A percentile compares a stretch with the other conserved stretches of the same genome.
phyloP scores from a whole-genome alignment of 1,139 yeast species.

The Taiozyma sp. region DNA sequence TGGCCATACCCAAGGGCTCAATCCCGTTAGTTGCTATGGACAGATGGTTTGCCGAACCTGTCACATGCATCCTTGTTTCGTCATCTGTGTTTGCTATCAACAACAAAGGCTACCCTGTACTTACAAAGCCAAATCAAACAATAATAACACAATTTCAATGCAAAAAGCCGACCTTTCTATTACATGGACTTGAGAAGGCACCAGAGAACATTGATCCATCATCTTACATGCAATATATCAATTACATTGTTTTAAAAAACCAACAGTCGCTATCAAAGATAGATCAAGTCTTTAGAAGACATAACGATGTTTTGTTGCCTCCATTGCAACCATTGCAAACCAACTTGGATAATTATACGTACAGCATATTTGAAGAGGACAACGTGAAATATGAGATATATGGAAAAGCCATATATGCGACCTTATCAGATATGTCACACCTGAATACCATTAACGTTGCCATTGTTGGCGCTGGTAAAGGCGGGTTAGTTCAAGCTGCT shows the following conservation, averaged over 20 bases:
- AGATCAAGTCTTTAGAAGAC: constrained; percentile 30
- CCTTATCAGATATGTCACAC: constrained; percentile 36
- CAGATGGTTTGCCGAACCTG: constrained; percentile 64
- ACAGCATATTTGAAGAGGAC: constrained; percentile 68
- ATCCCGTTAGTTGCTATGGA: constrained; percentile 43
- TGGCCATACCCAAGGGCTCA: constrained; percentile 46
- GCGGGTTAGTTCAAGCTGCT: constrained; percentile 61
- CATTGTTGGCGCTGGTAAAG: constrained; percentile 84
- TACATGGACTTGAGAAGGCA: constrained; percentile 42
- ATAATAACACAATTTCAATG: constrained; percentile 33
- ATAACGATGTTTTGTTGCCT: constrained; percentile 36
- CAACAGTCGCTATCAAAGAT: constrained; percentile 24
- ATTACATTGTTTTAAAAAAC: constrained; percentile 37
- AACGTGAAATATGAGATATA: constrained; percentile 60
- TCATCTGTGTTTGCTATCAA: constrained; percentile 49
- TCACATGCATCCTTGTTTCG: constrained; percentile 48
- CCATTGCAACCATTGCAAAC: constrained; percentile 71
- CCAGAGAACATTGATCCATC: constrained; percentile 29
- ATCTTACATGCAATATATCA: constrained; percentile 46
- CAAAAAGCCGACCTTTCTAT: constrained; percentile 28
- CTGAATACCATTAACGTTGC: constrained; percentile 34
- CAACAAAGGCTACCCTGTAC: constrained; percentile 54
- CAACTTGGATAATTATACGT: constrained; percentile 52
- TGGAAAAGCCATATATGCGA: constrained; percentile 56
- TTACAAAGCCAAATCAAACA: constrained; percentile 48